Evolutionary conservation across 1,284 basidiomycete genomes (phyloP).

Genomic region (Phenoliferia sp.): DNA sequence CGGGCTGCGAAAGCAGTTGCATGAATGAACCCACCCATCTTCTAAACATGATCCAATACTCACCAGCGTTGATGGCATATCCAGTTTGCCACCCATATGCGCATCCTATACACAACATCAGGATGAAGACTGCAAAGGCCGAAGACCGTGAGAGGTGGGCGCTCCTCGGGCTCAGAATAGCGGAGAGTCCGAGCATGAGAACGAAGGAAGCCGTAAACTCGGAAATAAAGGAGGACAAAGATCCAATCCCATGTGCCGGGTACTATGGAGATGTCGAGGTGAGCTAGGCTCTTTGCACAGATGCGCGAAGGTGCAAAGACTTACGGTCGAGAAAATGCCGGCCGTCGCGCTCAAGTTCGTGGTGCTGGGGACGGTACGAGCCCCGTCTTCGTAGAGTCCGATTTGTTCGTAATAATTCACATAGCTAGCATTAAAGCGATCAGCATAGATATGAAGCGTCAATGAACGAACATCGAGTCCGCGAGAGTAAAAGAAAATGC

Average conservation of each 20-base stretch:
- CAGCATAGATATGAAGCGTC: neutral
- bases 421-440: neutral
- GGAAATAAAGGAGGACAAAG: neutral
- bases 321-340: neutral
- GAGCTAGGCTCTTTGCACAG: neutral
- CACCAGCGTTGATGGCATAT: constrained; percentile 1
- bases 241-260: neutral
- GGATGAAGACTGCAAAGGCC: constrained; percentile 4
- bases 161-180: neutral
- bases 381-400: constrained; percentile 1
- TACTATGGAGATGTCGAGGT: neutral
- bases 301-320: neutral
- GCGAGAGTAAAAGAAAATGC: neutral
- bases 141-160: neutral
- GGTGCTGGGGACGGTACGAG: neutral
- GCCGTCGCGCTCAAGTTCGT: neutral
- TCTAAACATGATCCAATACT: neutral
- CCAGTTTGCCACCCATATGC: neutral
- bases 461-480: neutral
- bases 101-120: constrained; percentile 1
- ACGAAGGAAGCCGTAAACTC: constrained; percentile 1
- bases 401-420: constrained; percentile 2
- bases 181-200: constrained; percentile 3
- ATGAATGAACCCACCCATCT: neutral
- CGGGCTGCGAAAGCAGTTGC: neutral